phyloP scores from a whole-genome alignment of 306 rosid genomes.

The Sesbania bispinosa region DNA sequence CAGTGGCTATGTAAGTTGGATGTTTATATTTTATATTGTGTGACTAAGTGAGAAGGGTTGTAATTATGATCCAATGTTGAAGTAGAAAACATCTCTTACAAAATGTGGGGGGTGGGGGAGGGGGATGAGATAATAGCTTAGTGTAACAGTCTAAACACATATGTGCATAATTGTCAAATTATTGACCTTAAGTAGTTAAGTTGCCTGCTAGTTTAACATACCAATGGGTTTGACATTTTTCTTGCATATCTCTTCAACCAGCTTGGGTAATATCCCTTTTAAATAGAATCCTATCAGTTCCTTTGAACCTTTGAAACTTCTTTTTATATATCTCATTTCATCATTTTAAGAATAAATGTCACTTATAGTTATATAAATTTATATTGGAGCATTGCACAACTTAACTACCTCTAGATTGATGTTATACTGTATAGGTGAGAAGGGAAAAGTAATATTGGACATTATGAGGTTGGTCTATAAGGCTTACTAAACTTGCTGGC shows the following conservation, averaged over 20 bases:
- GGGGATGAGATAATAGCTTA: neutral
- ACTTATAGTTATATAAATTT: neutral
- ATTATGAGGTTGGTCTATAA: slow-evolving; percentile 1
- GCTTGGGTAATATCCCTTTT: neutral
- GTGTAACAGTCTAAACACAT: neutral
- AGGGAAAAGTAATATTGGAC: neutral
- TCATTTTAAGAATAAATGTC: neutral
- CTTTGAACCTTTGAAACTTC: neutral
- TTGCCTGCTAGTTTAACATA: neutral
- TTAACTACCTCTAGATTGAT: neutral
- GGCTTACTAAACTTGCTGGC: neutral
- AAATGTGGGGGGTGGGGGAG: too few relatives aligned
- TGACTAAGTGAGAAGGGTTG: neutral
- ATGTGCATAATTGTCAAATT: neutral
- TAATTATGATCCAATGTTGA: neutral
- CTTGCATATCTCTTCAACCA: too few relatives aligned
- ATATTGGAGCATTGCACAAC: neutral
- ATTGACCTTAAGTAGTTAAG: neutral
- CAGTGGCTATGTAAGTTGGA: slow-evolving; percentile 68
- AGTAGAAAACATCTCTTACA: neutral
- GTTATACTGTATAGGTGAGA: neutral
- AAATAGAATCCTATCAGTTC: neutral
- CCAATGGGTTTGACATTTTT: too few relatives aligned
- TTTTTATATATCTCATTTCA: neutral
- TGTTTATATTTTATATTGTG: neutral